Conservation (phyloP, 768 basidiomycete genomes). For the Kwoniella botswanensis region DNA sequence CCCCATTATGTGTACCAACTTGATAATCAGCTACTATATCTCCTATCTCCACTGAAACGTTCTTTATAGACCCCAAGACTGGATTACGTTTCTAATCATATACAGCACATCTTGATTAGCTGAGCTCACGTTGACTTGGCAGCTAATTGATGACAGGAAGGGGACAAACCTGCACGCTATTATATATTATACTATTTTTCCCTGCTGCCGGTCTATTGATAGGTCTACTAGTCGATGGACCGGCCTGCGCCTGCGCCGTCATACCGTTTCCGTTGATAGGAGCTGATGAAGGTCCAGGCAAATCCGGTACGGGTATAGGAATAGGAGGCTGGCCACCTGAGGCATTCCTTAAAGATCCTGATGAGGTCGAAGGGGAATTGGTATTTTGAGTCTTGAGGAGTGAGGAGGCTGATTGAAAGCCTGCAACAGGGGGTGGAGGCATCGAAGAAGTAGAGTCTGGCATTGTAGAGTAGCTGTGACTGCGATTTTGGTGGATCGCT, state of each 20-base stretch:
- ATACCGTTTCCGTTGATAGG: background rate
- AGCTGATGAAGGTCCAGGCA: conserved; percentile 6
- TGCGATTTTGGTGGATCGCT: too few species aligned
- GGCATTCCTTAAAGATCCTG: conserved; percentile 28
- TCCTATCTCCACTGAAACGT: conserved; percentile 90
- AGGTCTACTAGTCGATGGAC: conserved; percentile 28
- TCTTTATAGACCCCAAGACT: conserved; percentile 80
- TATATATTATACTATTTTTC: conserved; percentile 56
- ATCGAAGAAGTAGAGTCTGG: background rate
- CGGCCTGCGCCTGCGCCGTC: conserved; percentile 5
- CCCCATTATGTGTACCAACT: conserved; percentile 90
- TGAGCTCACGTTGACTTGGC: background rate
- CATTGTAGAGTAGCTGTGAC: background rate
- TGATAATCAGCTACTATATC: conserved; percentile 95
- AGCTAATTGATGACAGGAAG: background rate
- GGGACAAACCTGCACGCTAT: conserved; percentile 50
- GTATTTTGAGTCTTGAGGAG: conserved; percentile 20
- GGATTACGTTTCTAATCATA: conserved; percentile 76
- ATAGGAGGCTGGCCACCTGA: conserved; percentile 26
- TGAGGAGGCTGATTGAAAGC: conserved; percentile 32
- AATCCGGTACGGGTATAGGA: conserved; percentile 14
- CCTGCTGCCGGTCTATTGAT: conserved; percentile 43
- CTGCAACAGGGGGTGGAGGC: conserved; percentile 19
- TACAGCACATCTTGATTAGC: too few species aligned
- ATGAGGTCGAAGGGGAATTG: conserved; percentile 11